Base-by-base conservation (phyloP, 495 filamentous ascomycete genomes). In the Platismatia glauca region DNA sequence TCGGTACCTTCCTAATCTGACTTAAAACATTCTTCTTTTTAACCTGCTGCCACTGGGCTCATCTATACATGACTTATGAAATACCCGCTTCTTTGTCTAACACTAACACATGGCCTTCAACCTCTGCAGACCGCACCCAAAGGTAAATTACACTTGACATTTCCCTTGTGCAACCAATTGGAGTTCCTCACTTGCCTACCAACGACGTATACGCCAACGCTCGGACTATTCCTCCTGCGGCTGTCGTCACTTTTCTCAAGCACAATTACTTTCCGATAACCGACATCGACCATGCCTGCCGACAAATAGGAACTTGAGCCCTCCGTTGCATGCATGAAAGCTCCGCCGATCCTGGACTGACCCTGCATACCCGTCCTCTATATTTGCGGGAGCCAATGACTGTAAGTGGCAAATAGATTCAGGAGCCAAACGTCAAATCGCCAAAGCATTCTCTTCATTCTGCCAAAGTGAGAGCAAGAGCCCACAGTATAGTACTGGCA, bases 261-360 rank as follows among this genome's bases (percentile, higher is more conserved):
- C 58, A 6, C 58, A 43, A 58, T 48, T 43, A 20, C 38, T 43
- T 67, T 37, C 65, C 65, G 65, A 64, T 59, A 64, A 67, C 65
- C 65, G 61, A 67, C 65, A 60, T 38, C 41, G 20, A 33, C 55
- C 15, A 27, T 57, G 53, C 31, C 33, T 38, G 31, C 35, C 43
- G 24, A 58, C 55, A 63, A 63, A 63, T 63, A 63, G 55, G 61
- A 44, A 58, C 8, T 18, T 24, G 29, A 31, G 27, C 53, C 55
- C 44, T 46, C 55, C 41, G 24, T 50, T 52, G 41, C 61, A 55
- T 63, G 61, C 61, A 57, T 63, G 41, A 57, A 53, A 48, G 34
- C 61, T 48, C 41, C 39, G 43, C 61, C 39, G 9, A 43, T 50
- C 55, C 35, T 57, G 43, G 61, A 31, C 55, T 41, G 55, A 43